These are phyloP conservation scores for Leccinum obscurum DNA, from an alignment of 768 basidiomycete genomes.

Conservation along the genomic window DNA sequence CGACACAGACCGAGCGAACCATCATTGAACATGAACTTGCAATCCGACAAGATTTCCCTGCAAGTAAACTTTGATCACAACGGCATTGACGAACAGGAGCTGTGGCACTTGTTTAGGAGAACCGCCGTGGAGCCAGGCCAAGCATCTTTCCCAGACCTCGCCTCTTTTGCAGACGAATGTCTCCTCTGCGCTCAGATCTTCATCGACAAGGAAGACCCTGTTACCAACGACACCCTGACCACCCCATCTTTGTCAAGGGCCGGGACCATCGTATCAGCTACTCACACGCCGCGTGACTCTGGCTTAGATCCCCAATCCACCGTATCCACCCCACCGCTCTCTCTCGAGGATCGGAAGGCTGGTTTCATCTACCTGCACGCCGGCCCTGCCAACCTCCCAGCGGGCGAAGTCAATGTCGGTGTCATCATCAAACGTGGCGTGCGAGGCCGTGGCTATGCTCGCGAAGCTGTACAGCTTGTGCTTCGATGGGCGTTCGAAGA, in stretches of 20 bases:
- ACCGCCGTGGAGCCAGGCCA: constrained; percentile 32
- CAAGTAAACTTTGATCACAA: neutral
- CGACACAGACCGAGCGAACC: neutral
- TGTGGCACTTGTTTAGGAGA: constrained; percentile 27
- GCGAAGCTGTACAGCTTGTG: constrained; percentile 45
- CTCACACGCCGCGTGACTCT: too few species aligned
- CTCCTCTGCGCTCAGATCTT: constrained; percentile 28
- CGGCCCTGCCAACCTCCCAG: constrained; percentile 16
- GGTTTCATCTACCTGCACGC: constrained; percentile 33
- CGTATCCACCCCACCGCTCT: accelerated
- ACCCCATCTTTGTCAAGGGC: neutral
- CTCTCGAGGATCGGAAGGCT: neutral
- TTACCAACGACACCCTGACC: too few species aligned
- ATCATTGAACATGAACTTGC: constrained; percentile 9
- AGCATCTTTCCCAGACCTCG: constrained; percentile 19
- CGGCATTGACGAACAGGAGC: neutral
- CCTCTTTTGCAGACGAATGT: constrained; percentile 31
- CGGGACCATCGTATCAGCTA: neutral
- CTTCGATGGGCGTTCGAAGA: constrained; percentile 47
- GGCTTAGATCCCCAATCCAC: neutral
- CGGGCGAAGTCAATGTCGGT: constrained; percentile 56
- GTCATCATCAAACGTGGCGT: constrained; percentile 43
- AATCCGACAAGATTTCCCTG: constrained; percentile 19
- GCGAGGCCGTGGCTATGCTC: constrained; percentile 45
- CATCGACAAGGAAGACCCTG: neutral